These are phyloP conservation scores for Petunia axillaris DNA, from an alignment of 257 asterid genomes.

Conservation along the genomic window DNA sequence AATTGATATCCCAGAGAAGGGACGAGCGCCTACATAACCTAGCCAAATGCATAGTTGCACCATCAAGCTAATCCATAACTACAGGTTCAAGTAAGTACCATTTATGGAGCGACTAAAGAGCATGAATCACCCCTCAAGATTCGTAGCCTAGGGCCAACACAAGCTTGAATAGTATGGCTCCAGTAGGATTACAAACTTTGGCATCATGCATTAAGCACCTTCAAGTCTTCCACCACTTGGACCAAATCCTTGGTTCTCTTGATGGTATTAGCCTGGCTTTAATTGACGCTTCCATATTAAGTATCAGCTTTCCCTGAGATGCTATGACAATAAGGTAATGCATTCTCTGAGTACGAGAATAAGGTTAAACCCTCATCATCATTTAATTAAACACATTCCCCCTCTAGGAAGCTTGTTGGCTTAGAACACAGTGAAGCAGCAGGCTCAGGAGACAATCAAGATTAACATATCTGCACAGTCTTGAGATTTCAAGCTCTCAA, in stretches of 20 bases:
- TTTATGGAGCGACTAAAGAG: neutral
- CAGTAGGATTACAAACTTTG: conserved; percentile 10
- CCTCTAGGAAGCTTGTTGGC: neutral
- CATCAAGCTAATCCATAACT: no score
- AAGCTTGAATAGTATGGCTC: conserved; percentile 15
- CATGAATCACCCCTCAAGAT: neutral
- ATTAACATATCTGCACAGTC: conserved; percentile 1
- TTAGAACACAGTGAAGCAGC: neutral
- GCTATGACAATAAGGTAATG: neutral
- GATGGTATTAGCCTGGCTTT: neutral
- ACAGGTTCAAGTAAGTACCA: neutral
- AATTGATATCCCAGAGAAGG: no score
- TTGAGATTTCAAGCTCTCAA: neutral
- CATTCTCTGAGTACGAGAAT: neutral
- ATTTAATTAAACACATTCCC: neutral
- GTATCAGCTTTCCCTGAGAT: neutral
- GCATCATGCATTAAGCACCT: neutral
- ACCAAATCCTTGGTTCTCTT: conserved; percentile 15
- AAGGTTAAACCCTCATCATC: neutral
- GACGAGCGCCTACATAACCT: no score
- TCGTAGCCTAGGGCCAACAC: conserved; percentile 6
- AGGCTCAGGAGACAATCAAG: neutral
- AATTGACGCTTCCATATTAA: neutral
- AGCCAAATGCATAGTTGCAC: no score
- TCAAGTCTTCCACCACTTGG: conserved; percentile 9